Percentiles rank a stretch among this genome's conserved stretches.
Evolutionary conservation across 2,329 filamentous ascomycete species (phyloP).

Genomic region (Clarireedia hainanense): DNA sequence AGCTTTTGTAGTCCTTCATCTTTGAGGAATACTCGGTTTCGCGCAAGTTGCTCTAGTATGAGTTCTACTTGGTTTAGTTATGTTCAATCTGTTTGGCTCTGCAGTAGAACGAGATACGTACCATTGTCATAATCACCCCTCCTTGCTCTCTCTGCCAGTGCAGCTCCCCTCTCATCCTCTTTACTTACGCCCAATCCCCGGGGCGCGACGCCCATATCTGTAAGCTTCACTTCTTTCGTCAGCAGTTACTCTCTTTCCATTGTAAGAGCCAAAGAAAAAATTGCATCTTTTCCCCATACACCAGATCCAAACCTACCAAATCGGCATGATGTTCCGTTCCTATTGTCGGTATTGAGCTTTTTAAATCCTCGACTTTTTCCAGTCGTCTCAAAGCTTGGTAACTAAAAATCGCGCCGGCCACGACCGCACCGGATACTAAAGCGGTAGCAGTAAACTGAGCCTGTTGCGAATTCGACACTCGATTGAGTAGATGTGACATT

Average conservation of each 20-base stretch:
- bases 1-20: constrained; percentile 74
- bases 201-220: constrained; percentile 38
- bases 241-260: constrained; percentile 22
- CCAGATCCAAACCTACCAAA: constrained; percentile 28
- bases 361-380: constrained; percentile 47
- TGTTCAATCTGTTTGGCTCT: background rate
- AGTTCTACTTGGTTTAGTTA: constrained; percentile 49
- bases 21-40: constrained; percentile 85
- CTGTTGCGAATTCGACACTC: constrained; percentile 16
- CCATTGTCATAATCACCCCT: constrained; percentile 55
- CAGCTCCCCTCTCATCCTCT: constrained; percentile 53
- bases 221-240: constrained; percentile 38
- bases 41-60: constrained; percentile 87
- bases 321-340: constrained; percentile 29
- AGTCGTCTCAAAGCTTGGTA: constrained; percentile 53
- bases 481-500: constrained; percentile 26
- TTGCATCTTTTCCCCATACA: background rate
- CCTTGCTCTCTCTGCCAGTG: constrained; percentile 51
- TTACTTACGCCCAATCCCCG: constrained; percentile 36
- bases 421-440: constrained; percentile 52
- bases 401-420: constrained; percentile 51
- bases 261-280: background rate
- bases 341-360: constrained; percentile 48
- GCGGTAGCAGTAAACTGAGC: constrained; percentile 64
- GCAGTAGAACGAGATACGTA: constrained; percentile 9